These are phyloP conservation scores for Aspergillus quadricinctus DNA, from an alignment of 2,329 filamentous ascomycete genomes.

Conservation along the genomic window DNA sequence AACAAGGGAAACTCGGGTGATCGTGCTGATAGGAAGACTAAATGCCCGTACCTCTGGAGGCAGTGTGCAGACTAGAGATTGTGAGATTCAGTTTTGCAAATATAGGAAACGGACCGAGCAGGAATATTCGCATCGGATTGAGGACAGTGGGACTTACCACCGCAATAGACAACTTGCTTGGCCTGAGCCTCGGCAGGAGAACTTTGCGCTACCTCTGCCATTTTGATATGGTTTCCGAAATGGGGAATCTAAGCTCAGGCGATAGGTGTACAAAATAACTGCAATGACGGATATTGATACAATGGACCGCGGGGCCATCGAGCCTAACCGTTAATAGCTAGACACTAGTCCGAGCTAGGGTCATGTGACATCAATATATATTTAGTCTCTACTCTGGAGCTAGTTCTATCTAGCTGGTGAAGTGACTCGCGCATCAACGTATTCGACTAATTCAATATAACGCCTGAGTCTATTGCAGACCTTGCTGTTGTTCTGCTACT, in stretches of 20 bases:
- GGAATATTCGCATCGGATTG: background rate
- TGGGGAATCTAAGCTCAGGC: background rate
- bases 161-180: constrained; percentile 59
- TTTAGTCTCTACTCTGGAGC: too few relatives aligned
- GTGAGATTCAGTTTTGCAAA: constrained; percentile 1
- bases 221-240: constrained; percentile 9
- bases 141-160: constrained; percentile 42
- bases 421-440: background rate
- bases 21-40: constrained; percentile 18
- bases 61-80: constrained; percentile 55
- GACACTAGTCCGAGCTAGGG: background rate
- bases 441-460: background rate
- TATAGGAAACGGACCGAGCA: background rate
- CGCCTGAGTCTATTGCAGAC: too few relatives aligned
- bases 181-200: constrained; percentile 43
- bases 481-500: background rate
- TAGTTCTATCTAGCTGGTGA: background rate
- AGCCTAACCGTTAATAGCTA: background rate
- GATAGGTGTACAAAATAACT: background rate
- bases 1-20: constrained; percentile 1
- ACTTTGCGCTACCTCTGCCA: constrained; percentile 34
- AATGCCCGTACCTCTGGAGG: constrained; percentile 59
- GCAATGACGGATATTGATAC: background rate
- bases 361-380: background rate
- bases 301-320: background rate